Base-by-base conservation (phyloP, 2,329 filamentous ascomycete genomes). In the Nigrospora osmanthi region DNA sequence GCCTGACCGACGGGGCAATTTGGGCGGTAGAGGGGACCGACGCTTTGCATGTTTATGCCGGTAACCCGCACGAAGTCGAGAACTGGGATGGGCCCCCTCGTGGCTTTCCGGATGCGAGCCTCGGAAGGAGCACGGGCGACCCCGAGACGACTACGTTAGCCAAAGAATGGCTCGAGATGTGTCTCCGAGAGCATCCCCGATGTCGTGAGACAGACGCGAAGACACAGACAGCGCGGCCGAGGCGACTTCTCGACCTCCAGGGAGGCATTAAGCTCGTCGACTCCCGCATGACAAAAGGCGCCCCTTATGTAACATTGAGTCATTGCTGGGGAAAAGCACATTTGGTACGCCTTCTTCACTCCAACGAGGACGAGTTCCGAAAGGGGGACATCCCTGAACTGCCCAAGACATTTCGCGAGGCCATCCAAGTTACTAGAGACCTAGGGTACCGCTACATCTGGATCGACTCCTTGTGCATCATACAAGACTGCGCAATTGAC, bases 401-500 rank as follows among this genome's bases (percentile, higher is more conserved):
- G 7, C 46, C 46, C 14, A 35, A 35, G n/a, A 45, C 46, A 1
- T 48, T 49, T 35, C 44, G 36, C 16, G 33, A 49, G 14, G 47
- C 44, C 15, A 34, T 49, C 7, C 13, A 19, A 6, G 23, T 47
- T 6, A 44, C 44, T 2, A 33, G 37, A 28, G 38, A 34, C 5
- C 32, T 49, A 14, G 47, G 47, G 4, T 38, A 16, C 16, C 28
- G 31, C 11, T 49, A 47, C 16, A 38, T 49, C 1, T 49, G 47
- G 45, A 47, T 49, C 15, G 47, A 49, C 33, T 47, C 47, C 12
- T 30, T 49, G 11, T 49, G 47, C 35, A 49, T 49, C 13, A 42
- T 49, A 10, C 47, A 49, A 19, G 42, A 49, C 37, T 41, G 30
- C 4, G 7, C 11, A 2, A 32, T 45, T 2, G 47, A 49, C 31